Conservation (phyloP, 306 rosid species). For the Vigna nakashimae region DNA sequence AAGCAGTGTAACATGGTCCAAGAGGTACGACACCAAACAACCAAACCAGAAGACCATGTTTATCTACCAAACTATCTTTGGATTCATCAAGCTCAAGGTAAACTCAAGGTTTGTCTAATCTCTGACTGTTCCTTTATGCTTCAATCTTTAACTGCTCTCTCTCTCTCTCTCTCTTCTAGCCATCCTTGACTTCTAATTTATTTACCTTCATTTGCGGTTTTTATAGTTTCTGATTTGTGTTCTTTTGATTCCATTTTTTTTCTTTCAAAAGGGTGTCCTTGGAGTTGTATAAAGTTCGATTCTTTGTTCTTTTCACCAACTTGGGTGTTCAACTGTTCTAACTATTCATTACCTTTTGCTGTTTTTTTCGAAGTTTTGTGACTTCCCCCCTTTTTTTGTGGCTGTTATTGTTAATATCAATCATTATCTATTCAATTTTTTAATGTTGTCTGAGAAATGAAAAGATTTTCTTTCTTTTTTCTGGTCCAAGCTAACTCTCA, state of each 20-base stretch:
- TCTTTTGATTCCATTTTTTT: conserved; percentile 6
- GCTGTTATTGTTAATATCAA: not conserved
- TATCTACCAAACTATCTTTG: not conserved
- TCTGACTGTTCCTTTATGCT: conserved; percentile 27
- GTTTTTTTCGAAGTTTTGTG: conserved; percentile 10
- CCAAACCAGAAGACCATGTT: conserved; percentile 19
- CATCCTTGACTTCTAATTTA: conserved; percentile 35
- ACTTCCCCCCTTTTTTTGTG: not conserved
- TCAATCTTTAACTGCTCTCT: conserved; percentile 31
- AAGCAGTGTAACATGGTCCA: conserved; percentile 5
- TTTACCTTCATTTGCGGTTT: conserved; percentile 28
- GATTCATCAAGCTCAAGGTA: conserved; percentile 39
- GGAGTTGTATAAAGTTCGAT: conserved; percentile 33
- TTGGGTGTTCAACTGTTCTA: conserved; percentile 1
- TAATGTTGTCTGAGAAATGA: not conserved
- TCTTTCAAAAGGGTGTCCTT: conserved; percentile 7
- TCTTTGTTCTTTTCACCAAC: conserved; percentile 29
- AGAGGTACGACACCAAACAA: conserved; percentile 6
- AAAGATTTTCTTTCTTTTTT: not conserved
- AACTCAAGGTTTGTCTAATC: conserved; percentile 43
- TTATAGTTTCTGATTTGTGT: conserved; percentile 20
- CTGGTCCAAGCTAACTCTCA: not conserved
- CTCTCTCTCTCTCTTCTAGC: conserved; percentile 37
- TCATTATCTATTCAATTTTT: conserved; percentile 23
- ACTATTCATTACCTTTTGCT: not conserved